These are phyloP conservation scores for Leishmania arabica DNA, from an alignment of 208 protist genomes.

Conservation along the genomic window DNA sequence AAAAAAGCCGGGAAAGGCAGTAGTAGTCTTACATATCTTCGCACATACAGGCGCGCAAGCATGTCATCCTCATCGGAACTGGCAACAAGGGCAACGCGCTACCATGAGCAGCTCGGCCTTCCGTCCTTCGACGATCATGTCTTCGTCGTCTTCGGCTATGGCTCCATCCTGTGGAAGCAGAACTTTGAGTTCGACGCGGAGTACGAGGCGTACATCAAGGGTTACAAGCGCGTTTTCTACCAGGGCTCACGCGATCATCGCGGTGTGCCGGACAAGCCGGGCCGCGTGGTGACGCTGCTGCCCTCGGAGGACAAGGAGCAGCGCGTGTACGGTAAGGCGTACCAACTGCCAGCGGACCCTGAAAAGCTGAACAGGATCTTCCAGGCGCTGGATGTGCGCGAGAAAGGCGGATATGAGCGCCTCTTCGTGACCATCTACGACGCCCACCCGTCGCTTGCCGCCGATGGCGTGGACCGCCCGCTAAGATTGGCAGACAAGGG, in stretches of 20 bases:
- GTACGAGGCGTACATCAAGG: constrained; percentile 73
- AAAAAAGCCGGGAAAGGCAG: not conserved
- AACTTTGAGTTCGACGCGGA: constrained; percentile 71
- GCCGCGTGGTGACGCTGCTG: constrained; percentile 82
- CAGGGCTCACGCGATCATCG: constrained; percentile 83
- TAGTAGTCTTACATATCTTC: not conserved
- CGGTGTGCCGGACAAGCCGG: constrained; percentile 58
- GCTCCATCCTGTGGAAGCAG: constrained; percentile 88
- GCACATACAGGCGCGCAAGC: not conserved
- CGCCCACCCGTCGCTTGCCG: constrained; percentile 12
- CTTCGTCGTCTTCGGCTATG: constrained; percentile 86
- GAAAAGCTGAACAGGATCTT: constrained; percentile 49
- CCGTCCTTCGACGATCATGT: constrained; percentile 48
- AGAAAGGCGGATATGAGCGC: constrained; percentile 70
- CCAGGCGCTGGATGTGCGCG: constrained; percentile 58
- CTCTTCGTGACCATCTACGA: constrained; percentile 52
- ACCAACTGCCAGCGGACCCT: constrained; percentile 62
- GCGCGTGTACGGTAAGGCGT: constrained; percentile 75
- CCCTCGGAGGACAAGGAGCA: constrained; percentile 31
- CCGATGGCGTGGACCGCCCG: constrained; percentile 9
- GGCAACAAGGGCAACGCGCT: constrained; percentile 1
- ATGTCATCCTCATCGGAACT: constrained; percentile 4
- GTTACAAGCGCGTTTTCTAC: constrained; percentile 75
- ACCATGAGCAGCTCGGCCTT: constrained; percentile 39
- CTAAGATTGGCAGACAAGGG: constrained; percentile 24